phyloP scores from a whole-genome alignment of 2,329 filamentous ascomycete species.

The Phyllosticta citriasiana region DNA sequence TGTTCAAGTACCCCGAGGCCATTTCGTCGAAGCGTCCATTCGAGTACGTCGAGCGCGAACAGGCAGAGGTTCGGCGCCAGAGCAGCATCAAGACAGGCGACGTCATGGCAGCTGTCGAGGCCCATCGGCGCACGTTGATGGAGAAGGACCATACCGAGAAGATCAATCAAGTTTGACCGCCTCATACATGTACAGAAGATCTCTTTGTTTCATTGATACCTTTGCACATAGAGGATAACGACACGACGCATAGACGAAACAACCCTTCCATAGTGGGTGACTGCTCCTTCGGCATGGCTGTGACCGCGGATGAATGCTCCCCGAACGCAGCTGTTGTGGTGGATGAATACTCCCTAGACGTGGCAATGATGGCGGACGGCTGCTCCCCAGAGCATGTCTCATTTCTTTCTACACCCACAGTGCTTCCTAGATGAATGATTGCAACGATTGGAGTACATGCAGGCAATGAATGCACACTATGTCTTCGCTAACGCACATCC shows the following conservation, averaged over 20 bases:
- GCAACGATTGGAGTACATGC: neutral
- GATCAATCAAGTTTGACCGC: neutral
- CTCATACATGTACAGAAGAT: neutral
- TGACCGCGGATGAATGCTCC: too few relatives aligned
- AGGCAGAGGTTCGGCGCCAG: constrained; percentile 19
- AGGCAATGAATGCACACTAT: neutral
- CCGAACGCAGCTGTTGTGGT: too few relatives aligned
- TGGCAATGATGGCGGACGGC: too few relatives aligned
- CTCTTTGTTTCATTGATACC: neutral
- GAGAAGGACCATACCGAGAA: neutral
- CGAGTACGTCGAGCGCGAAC: constrained; percentile 40
- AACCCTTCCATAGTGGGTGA: neutral
- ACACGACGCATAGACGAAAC: neutral
- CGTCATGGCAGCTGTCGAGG: constrained; percentile 11
- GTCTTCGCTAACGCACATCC: neutral
- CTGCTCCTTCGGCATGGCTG: too few relatives aligned
- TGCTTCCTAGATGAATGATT: neutral
- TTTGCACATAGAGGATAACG: neutral
- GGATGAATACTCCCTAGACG: too few relatives aligned
- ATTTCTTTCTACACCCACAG: too few relatives aligned
- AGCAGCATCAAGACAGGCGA: constrained; percentile 10
- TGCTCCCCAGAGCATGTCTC: too few relatives aligned
- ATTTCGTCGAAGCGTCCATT: constrained; percentile 35
- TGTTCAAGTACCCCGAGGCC: constrained; percentile 40
- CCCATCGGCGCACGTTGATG: neutral